These are phyloP conservation scores for Termitomyces sp. DNA, from an alignment of 768 basidiomycete species.

Conservation along the genomic window DNA sequence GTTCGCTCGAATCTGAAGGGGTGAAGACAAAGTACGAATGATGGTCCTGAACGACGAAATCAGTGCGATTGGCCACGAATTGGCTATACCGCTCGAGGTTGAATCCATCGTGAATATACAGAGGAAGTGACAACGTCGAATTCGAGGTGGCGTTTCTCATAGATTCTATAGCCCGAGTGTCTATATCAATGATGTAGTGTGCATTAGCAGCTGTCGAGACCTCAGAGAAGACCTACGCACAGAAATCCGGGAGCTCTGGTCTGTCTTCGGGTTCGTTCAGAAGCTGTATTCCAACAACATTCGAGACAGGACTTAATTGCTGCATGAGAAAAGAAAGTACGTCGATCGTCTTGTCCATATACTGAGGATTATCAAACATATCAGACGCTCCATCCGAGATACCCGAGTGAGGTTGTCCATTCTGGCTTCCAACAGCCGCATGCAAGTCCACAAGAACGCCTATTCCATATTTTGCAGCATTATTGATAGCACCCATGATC, in stretches of 20 bases:
- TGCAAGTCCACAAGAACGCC: constrained; percentile 73
- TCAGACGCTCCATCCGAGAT: constrained; percentile 49
- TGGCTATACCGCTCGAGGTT: constrained; percentile 47
- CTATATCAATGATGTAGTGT: constrained; percentile 27
- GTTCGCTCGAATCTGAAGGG: constrained; percentile 40
- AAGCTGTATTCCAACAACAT: constrained; percentile 60
- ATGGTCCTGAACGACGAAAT: constrained; percentile 72
- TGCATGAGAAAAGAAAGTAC: constrained; percentile 44
- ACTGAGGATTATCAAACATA: constrained; percentile 42
- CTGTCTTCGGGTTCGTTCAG: constrained; percentile 57
- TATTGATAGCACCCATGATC: constrained; percentile 58
- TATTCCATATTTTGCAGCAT: constrained; percentile 54
- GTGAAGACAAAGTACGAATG: constrained; percentile 75
- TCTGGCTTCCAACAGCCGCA: constrained; percentile 76
- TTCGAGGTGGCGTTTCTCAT: constrained; percentile 38
- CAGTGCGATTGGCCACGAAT: constrained; percentile 45
- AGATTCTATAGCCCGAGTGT: constrained; percentile 46
- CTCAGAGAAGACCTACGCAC: constrained; percentile 28
- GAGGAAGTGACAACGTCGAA: constrained; percentile 42
- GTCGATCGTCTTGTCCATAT: constrained; percentile 51
- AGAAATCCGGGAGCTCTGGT: constrained; percentile 42
- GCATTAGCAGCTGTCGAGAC: constrained; percentile 5
- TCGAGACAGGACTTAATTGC: constrained; percentile 39
- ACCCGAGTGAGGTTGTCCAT: constrained; percentile 68
- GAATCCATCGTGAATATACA: constrained; percentile 73